Conservation (phyloP, 164 flowering plant genomes). For the Umbellularia californica region DNA sequence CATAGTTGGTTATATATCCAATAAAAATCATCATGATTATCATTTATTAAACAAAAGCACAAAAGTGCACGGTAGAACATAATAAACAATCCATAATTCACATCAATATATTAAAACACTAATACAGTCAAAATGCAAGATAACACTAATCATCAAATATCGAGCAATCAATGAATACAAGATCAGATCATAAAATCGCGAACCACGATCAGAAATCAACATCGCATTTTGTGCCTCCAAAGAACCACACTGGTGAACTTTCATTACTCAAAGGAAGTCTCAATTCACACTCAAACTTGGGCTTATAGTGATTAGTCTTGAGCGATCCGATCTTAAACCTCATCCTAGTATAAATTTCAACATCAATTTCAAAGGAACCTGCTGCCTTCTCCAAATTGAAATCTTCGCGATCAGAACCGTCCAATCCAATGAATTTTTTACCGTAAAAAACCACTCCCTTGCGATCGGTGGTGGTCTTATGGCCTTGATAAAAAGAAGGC, state of each 20-base stretch:
- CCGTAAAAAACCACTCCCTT: slow-evolving; percentile 29
- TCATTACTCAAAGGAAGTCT: slow-evolving; percentile 43
- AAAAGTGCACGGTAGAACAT: no score
- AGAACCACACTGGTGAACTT: not conserved
- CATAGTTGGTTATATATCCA: no score
- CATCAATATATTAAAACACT: no score
- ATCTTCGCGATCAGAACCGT: not conserved
- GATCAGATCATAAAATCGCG: not conserved
- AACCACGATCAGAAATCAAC: not conserved
- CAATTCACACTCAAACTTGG: slow-evolving; percentile 52
- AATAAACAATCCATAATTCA: no score
- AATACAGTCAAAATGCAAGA: no score
- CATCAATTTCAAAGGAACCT: slow-evolving; percentile 40
- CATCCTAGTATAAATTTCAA: slow-evolving; percentile 43
- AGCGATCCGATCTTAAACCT: slow-evolving; percentile 47
- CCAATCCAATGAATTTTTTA: slow-evolving; percentile 10
- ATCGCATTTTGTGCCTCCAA: not conserved
- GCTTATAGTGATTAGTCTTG: slow-evolving; percentile 37
- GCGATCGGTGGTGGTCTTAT: slow-evolving; percentile 40
- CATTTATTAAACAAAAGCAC: no score
- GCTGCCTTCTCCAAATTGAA: slow-evolving; percentile 18
- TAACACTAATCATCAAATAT: no score
- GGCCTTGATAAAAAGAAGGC: slow-evolving; percentile 55
- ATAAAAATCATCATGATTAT: no score
- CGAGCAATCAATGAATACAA: no score